Percentiles rank a stretch among this genome's conserved stretches.
Conservation (phyloP, 2,329 filamentous ascomycete genomes). For the Colletotrichum sp. region DNA sequence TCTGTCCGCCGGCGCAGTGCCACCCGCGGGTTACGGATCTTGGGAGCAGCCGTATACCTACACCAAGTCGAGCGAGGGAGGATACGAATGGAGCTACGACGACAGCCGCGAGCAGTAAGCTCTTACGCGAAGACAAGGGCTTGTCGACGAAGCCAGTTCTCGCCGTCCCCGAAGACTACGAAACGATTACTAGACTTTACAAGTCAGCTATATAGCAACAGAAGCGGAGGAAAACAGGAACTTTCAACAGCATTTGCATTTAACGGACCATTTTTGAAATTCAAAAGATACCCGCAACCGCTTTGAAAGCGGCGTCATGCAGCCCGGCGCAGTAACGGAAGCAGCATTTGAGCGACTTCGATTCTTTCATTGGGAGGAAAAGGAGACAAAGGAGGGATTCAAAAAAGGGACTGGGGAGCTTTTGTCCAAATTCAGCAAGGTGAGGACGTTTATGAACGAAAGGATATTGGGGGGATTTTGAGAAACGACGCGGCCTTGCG, state of each 20-base stretch:
- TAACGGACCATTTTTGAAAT: neutral
- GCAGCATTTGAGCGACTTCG: neutral
- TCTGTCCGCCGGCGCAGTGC: constrained; percentile 42
- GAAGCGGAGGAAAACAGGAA: neutral
- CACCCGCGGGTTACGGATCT: constrained; percentile 40
- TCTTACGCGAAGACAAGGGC: too few relatives aligned
- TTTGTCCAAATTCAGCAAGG: too few relatives aligned
- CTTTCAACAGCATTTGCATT: neutral
- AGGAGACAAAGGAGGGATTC: neutral
- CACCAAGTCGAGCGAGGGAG: constrained; percentile 37
- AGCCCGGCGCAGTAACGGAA: neutral
- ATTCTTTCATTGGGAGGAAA: neutral
- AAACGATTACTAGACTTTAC: neutral
- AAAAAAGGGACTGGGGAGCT: neutral
- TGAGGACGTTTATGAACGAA: neutral
- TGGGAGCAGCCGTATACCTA: constrained; percentile 54
- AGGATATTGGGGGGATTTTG: neutral
- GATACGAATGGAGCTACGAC: constrained; percentile 30
- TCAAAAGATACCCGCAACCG: neutral
- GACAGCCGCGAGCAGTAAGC: neutral
- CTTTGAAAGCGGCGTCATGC: neutral
- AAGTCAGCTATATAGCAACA: neutral
- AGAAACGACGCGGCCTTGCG: neutral
- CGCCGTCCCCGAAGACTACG: neutral
- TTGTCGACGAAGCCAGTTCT: neutral